Percentiles rank a stretch among this genome's conserved stretches.
These are phyloP conservation scores for Mortierella sp. DNA, from an alignment of 371 early-diverging fungal genomes.

Conservation along the genomic window DNA sequence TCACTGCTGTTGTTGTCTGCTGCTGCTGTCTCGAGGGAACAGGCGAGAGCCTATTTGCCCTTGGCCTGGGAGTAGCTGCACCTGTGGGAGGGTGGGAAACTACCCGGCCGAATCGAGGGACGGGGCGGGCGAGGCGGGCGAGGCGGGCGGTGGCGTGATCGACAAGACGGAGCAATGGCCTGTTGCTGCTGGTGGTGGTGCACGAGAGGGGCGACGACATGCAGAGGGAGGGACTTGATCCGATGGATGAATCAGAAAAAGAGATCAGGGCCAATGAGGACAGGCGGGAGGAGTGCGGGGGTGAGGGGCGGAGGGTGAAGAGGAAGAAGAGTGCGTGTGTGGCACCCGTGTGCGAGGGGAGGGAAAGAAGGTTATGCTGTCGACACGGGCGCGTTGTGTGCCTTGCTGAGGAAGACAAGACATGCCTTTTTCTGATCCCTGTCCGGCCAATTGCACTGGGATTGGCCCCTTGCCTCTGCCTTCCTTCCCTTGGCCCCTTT, in stretches of 20 bases:
- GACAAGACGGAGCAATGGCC: background rate
- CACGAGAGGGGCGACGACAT: slow-evolving; percentile 11
- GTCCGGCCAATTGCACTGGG: background rate
- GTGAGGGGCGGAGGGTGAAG: background rate
- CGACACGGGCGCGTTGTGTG: too few relatives aligned
- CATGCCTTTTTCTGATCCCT: background rate
- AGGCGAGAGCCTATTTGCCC: slow-evolving; percentile 3
- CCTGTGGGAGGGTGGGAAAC: slow-evolving; percentile 5
- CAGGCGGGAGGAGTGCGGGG: background rate
- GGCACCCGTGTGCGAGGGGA: background rate
- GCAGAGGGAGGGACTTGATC: background rate
- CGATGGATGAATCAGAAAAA: too few relatives aligned
- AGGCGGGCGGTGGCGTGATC: background rate
- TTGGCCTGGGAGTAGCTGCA: background rate
- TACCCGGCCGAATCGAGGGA: background rate
- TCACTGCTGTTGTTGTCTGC: background rate
- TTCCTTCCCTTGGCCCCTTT: background rate
- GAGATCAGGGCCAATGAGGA: background rate
- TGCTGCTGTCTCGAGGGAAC: slow-evolving; percentile 1
- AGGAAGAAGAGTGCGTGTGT: background rate
- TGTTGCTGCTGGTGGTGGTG: background rate
- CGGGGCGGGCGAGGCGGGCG: background rate
- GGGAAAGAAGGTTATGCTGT: too few relatives aligned
- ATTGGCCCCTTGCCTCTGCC: background rate
- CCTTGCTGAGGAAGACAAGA: too few relatives aligned